Conservation (phyloP, 78 protist species). For the Dictyostelium citrinum region DNA sequence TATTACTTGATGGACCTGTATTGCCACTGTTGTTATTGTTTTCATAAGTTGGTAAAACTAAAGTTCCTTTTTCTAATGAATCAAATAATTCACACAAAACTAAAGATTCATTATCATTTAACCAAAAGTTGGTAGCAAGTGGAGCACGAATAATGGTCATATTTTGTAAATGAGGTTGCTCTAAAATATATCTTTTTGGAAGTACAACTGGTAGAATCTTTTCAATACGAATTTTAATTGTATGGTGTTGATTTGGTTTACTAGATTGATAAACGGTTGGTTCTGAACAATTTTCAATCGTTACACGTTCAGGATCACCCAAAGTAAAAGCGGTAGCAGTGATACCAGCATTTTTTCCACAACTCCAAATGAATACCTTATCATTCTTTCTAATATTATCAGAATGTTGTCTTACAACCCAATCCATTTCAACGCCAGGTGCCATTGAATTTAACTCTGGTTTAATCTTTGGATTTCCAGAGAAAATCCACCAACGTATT, state of each 20-base stretch:
- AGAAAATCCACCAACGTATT: conserved; percentile 66
- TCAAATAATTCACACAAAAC: neutral
- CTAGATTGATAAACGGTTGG: neutral
- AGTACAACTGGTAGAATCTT: neutral
- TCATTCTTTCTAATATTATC: conserved; percentile 67
- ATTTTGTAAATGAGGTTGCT: neutral
- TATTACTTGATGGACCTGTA: neutral
- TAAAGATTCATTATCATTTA: conserved; percentile 43
- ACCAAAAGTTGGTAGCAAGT: conserved; percentile 65
- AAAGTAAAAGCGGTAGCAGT: conserved; percentile 27
- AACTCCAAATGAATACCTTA: conserved; percentile 48
- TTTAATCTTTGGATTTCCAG: conserved; percentile 63
- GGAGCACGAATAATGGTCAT: conserved; percentile 76
- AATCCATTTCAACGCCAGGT: conserved; percentile 1
- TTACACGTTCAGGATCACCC: conserved; percentile 4
- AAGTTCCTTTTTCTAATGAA: conserved; percentile 10
- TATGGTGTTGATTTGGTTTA: conserved; percentile 49
- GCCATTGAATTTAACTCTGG: conserved; percentile 36
- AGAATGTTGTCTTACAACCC: conserved; percentile 69
- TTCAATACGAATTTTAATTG: neutral
- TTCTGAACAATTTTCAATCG: neutral
- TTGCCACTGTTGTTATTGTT: neutral
- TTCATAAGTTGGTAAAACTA: neutral
- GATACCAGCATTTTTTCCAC: conserved; percentile 67
- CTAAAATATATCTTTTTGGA: conserved; percentile 8